These are phyloP conservation scores for Claviceps maximensis DNA, from an alignment of 2,329 filamentous ascomycete genomes.

Conservation along the genomic window DNA sequence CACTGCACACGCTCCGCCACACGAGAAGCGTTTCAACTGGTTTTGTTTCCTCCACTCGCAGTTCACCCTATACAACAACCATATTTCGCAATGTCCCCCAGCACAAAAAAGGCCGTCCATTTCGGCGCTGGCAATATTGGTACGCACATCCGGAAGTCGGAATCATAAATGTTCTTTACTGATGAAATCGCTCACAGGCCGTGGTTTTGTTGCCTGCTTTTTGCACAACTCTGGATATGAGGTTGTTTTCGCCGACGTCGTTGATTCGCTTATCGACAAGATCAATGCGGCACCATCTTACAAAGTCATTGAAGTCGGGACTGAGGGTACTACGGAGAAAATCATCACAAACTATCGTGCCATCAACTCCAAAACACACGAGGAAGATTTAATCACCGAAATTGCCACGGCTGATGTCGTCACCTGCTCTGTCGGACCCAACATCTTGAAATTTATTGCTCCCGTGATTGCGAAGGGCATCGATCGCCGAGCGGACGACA, in stretches of 20 bases:
- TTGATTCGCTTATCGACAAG: conserved; percentile 65
- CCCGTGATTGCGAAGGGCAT: conserved; percentile 92
- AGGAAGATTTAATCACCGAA: conserved; percentile 68
- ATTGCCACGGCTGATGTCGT: conserved; percentile 81
- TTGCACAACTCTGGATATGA: conserved; percentile 91
- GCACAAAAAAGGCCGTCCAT: conserved; percentile 58
- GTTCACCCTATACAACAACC: not conserved
- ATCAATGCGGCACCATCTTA: conserved; percentile 69
- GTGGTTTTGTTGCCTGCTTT: conserved; percentile 81
- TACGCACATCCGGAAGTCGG: conserved; percentile 15
- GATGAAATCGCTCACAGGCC: conserved; percentile 26
- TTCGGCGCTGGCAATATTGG: conserved; percentile 82
- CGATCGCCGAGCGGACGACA: conserved; percentile 51
- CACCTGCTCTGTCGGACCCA: conserved; percentile 93
- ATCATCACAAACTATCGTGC: conserved; percentile 91
- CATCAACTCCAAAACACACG: conserved; percentile 84
- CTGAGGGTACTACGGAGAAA: conserved; percentile 66
- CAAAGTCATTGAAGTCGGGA: conserved; percentile 84
- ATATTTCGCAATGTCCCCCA: conserved; percentile 24
- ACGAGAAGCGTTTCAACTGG: not conserved
- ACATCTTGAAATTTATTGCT: conserved; percentile 91
- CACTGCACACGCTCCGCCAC: not conserved
- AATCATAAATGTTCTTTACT: conserved; percentile 2
- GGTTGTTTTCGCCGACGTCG: conserved; percentile 92
- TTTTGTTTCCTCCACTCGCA: not conserved